Conservation (phyloP, 139 green algal species). For the Picochlorum sp. region DNA sequence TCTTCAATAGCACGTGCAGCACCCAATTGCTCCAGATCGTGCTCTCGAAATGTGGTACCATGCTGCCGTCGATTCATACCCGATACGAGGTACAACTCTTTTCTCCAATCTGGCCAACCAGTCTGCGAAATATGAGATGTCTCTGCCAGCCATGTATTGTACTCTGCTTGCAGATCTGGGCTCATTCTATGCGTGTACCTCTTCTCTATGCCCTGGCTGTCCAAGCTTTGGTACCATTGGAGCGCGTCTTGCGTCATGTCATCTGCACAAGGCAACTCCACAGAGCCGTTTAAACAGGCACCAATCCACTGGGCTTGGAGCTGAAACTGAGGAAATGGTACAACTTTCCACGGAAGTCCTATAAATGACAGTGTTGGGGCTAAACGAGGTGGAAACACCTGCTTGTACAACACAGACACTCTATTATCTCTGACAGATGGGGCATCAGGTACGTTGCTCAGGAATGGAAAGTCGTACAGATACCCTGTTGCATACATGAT, state of each 20-base stretch:
- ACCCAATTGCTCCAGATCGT: neutral
- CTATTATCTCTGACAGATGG: conserved; percentile 29
- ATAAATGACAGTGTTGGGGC: conserved; percentile 54
- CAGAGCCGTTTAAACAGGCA: conserved; percentile 21
- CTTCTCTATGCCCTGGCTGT: neutral
- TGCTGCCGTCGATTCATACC: conserved; percentile 2
- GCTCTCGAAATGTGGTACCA: neutral
- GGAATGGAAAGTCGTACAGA: conserved; percentile 50
- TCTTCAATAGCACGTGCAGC: neutral
- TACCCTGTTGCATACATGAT: conserved; percentile 48
- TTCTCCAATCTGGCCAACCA: conserved; percentile 16
- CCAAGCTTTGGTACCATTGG: neutral
- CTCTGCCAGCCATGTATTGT: conserved; percentile 27
- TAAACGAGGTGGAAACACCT: conserved; percentile 38
- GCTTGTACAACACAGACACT: conserved; percentile 47
- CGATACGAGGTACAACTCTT: conserved; percentile 15
- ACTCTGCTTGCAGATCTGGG: conserved; percentile 26
- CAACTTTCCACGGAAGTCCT: conserved; percentile 47
- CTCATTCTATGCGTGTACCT: conserved; percentile 29
- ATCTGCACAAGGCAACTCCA: conserved; percentile 1
- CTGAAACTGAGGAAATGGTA: conserved; percentile 49
- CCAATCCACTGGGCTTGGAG: conserved; percentile 38
- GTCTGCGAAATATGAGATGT: neutral
- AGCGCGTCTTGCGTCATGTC: conserved; percentile 16
- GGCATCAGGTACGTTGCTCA: conserved; percentile 6